These are phyloP conservation scores for Coniferiporia weirii DNA, from an alignment of 1,284 basidiomycete genomes.

Conservation along the genomic window DNA sequence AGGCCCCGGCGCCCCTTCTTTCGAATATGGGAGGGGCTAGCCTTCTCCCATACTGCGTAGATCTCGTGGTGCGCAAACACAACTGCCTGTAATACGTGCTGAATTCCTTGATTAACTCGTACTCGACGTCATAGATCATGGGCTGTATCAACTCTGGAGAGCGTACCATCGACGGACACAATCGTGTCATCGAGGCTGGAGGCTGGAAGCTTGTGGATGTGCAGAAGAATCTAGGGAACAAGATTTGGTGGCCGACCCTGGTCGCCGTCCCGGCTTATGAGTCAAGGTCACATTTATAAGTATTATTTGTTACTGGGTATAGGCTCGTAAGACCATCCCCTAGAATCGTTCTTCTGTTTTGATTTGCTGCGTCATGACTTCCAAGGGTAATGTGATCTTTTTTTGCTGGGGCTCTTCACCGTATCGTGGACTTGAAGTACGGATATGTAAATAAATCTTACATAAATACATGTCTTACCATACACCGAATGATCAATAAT, in stretches of 20 bases:
- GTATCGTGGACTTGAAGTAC: too few species aligned
- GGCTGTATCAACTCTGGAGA: conserved; percentile 1
- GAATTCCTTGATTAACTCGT: background rate
- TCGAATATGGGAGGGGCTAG: conserved; percentile 18
- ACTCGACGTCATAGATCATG: background rate
- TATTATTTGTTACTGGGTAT: too few species aligned
- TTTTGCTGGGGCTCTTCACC: too few species aligned
- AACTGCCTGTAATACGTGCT: too few species aligned
- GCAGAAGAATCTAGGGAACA: conserved; percentile 4
- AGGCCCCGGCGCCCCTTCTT: conserved; percentile 16
- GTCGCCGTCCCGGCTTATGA: conserved; percentile 12
- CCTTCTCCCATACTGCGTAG: background rate
- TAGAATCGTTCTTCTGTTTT: background rate
- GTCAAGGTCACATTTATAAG: too few species aligned
- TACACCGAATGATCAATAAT: too few species aligned
- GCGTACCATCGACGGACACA: conserved; percentile 4
- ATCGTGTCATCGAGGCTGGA: background rate
- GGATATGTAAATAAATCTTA: too few species aligned
- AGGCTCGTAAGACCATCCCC: too few species aligned
- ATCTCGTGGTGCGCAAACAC: background rate
- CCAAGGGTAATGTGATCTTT: too few species aligned
- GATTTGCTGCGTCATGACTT: too few species aligned
- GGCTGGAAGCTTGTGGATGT: conserved; percentile 9
- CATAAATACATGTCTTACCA: too few species aligned
- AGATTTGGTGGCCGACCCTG: conserved; percentile 9